Evolutionary conservation across 1,284 basidiomycete species (phyloP).

Genomic region (Trametes sp.): DNA sequence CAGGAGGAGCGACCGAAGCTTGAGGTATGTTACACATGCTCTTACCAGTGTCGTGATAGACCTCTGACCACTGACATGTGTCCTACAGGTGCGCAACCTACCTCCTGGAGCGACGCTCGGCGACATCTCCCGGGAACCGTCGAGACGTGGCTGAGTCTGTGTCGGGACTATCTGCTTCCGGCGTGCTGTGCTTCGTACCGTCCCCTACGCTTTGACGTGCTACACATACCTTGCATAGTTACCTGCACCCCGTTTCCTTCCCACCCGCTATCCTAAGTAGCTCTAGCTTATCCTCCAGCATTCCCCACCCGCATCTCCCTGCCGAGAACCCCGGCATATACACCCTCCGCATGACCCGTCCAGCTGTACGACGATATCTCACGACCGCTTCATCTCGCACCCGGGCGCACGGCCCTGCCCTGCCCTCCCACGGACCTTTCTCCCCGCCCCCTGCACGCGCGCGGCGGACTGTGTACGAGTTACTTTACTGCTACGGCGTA

Average conservation of each 20-base stretch:
- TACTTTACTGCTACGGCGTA: not conserved
- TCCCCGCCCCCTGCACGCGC: not conserved
- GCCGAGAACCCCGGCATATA: not conserved
- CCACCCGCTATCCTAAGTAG: not conserved
- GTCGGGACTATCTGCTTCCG: not conserved
- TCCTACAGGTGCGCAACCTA: conserved; percentile 38
- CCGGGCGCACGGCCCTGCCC: not conserved
- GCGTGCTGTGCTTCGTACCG: not conserved
- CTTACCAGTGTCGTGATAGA: not conserved
- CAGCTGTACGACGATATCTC: not conserved
- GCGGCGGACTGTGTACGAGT: conserved; percentile 11
- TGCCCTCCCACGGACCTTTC: not conserved
- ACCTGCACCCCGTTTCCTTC: not conserved
- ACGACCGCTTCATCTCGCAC: not conserved
- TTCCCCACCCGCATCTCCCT: conserved; percentile 2
- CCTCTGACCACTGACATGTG: not conserved
- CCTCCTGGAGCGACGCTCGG: conserved; percentile 31
- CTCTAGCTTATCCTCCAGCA: conserved; percentile 8
- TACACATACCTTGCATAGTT: conserved; percentile 11
- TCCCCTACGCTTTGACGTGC: not conserved
- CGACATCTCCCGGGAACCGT: conserved; percentile 37
- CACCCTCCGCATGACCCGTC: not conserved
- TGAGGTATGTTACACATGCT: conserved; percentile 13
- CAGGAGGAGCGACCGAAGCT: conserved; percentile 19
- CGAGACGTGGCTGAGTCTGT: conserved; percentile 15